Percentiles rank a stretch among this genome's conserved stretches.
Evolutionary conservation across 352 stramenopile genomes (phyloP).

Genomic region (Achlya hypogyna): DNA sequence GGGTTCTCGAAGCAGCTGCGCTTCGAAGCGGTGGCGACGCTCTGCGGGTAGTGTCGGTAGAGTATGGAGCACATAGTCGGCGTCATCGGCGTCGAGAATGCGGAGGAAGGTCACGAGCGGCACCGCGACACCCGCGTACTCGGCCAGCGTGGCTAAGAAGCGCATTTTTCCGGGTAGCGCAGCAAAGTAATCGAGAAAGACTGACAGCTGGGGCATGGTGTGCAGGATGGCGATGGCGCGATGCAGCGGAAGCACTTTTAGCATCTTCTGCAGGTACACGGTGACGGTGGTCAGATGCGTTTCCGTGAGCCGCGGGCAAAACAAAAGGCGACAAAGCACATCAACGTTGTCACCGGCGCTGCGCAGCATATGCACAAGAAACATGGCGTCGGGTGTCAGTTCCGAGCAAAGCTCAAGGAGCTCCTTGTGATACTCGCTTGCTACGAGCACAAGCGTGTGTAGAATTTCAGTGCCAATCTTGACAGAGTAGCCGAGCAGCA

Average conservation of each 20-base stretch:
- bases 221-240: neutral
- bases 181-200: conserved; percentile 7
- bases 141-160: neutral
- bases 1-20: neutral
- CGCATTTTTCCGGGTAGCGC: neutral
- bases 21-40: neutral
- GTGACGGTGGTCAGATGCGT: neutral
- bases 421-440: neutral
- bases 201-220: neutral
- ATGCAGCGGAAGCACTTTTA: neutral
- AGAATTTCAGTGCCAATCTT: neutral
- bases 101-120: neutral
- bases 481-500: neutral
- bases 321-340: neutral
- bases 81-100: conserved; percentile 6
- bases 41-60: neutral
- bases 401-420: neutral
- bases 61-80: neutral
- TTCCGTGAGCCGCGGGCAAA: neutral
- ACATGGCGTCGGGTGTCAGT: neutral
- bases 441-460: neutral
- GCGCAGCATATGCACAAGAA: neutral
- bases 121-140: neutral
- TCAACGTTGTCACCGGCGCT: neutral
- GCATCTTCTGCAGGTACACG: conserved; percentile 8